Base-by-base conservation (phyloP, 768 basidiomycete genomes). In the Calocybe indica region DNA sequence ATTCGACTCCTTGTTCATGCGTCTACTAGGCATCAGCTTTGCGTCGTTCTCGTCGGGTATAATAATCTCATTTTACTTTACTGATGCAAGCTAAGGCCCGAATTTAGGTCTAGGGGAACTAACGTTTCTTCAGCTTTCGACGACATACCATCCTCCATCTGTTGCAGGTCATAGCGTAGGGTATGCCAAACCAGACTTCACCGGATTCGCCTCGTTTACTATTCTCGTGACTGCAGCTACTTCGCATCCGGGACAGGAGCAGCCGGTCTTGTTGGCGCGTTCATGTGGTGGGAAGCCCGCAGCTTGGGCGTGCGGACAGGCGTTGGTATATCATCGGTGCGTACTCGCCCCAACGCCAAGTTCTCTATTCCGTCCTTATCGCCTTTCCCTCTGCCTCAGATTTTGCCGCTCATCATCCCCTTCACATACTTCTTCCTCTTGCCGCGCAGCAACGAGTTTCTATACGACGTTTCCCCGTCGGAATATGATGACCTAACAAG, bases 181-280 rank as follows among this genome's bases (percentile, higher is more conserved):
- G 85, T 87, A 59, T 34, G 78, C 55, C 5, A 0, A 8, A 31
- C 15, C 9, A 45, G 29, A 47, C 1, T 39, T 22, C 43, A 30
- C 29, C 14, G 13, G 1, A 22, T 30, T 33, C 45, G 5, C 32
- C 34, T 34, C 3, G 5, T 37, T 36, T n/a, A 22, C 33, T 13
- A 9, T 31, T 39, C 40, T 11, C n/a, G 34, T 34, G 5, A 6
- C n/a, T 37, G 2, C 37, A 88, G 88, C 5, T 96, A 92, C 58
- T 99, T 97, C 64, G 85, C 94, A 6, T 85, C 86, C 7, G 95
- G 95, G 0, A 98, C 95, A 0, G 95, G 95, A 1, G 91, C 88
- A 5, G 95, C 95, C 0, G 95, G 95, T 0, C 78, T 99, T 1
- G 86, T 85, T 1, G 95, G 95, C 6, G 92, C 95, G 0, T 86